phyloP scores from a whole-genome alignment of 2,329 filamentous ascomycete genomes.

The Trichoderma sp. region DNA sequence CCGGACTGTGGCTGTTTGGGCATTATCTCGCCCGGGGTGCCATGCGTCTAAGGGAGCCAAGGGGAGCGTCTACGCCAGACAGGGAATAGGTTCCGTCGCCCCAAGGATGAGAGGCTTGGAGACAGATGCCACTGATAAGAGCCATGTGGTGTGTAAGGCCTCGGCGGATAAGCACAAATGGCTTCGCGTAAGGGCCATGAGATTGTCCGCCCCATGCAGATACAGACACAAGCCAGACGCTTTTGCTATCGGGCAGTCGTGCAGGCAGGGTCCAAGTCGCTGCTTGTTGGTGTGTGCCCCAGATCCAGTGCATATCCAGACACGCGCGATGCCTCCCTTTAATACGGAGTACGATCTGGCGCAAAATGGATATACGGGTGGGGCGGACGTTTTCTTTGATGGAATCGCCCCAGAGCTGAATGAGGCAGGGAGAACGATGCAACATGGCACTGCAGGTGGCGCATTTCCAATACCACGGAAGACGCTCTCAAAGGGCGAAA shows the following conservation, averaged over 20 bases:
- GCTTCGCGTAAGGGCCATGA: slow-evolving; percentile 13
- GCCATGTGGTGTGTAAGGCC: slow-evolving; percentile 15
- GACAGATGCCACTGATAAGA: slow-evolving; percentile 17
- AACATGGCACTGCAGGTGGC: slow-evolving; percentile 10
- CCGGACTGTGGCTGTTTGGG: neutral
- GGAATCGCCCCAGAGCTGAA: neutral
- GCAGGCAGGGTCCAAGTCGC: neutral
- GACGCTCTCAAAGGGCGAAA: neutral
- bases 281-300: neutral
- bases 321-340: neutral
- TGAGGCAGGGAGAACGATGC: neutral
- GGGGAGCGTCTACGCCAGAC: slow-evolving; percentile 14
- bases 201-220: neutral
- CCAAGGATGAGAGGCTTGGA: slow-evolving; percentile 1
- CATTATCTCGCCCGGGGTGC: slow-evolving; percentile 19
- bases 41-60: slow-evolving; percentile 11
- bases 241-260: neutral
- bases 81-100: slow-evolving; percentile 8
- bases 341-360: neutral
- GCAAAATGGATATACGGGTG: neutral
- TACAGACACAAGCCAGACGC: neutral
- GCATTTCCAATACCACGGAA: neutral
- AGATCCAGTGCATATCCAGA: neutral
- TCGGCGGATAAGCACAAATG: slow-evolving; percentile 21
- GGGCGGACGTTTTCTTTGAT: neutral